phyloP scores from a whole-genome alignment of 345 rosid genomes.

The Eucalyptus grandis region DNA sequence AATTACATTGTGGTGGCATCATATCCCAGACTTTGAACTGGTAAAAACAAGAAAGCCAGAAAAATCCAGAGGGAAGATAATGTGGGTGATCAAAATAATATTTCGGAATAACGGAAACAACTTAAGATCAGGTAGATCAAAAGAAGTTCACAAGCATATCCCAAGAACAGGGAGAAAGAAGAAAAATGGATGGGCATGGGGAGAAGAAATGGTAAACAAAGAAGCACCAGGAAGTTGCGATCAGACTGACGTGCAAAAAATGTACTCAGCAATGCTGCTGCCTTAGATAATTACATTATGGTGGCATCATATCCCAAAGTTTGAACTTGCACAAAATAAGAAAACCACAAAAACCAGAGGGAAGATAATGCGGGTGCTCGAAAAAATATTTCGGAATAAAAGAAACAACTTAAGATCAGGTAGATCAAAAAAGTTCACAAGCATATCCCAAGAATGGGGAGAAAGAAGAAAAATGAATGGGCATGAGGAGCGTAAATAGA shows the following conservation, averaged over 20 bases:
- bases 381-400: not conserved
- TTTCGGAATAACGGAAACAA: too few species aligned
- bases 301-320: slow-evolving; percentile 38
- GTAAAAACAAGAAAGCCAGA: too few species aligned
- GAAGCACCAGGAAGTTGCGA: too few species aligned
- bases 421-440: not conserved
- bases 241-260: slow-evolving; percentile 4
- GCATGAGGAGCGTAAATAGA: not conserved
- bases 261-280: slow-evolving; percentile 29
- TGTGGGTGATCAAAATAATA: too few species aligned
- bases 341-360: not conserved
- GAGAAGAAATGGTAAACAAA: too few species aligned
- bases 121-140: too few species aligned
- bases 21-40: too few species aligned
- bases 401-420: not conserved
- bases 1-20: too few species aligned
- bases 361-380: not conserved
- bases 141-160: too few species aligned
- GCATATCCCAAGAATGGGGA: not conserved
- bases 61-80: too few species aligned
- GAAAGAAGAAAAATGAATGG: not conserved
- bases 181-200: too few species aligned
- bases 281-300: slow-evolving; percentile 17
- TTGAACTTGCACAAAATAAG: not conserved
- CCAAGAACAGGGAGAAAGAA: too few species aligned